Base-by-base conservation (phyloP, 1,284 basidiomycete genomes). In the Cryptococcus sp. region DNA sequence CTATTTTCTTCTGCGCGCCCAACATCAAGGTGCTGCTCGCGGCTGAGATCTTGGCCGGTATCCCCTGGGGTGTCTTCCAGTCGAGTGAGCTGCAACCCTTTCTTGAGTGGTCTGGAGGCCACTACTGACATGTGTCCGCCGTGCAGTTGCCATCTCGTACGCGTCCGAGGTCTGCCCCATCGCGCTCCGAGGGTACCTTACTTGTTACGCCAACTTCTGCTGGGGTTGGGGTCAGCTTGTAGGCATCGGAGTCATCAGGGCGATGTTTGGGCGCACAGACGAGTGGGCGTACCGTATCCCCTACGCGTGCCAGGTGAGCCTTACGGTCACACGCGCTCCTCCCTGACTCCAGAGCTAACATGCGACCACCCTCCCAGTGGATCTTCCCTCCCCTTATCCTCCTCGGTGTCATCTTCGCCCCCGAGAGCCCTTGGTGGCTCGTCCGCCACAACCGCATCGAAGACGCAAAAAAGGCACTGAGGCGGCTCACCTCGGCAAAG, bases 401-500 rank as follows among this genome's bases (percentile, higher is more conserved):
- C 28, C 48, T 65, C 68, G 78, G 78, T 40, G 70, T 67, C 54
- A 60, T 60, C 18, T 64, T 64, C 46, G 66, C 65, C 11, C 66
- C 70, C 37, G 70, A 72, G 57, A 66, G 65, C 43, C 69, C 67
- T 12, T 72, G 63, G 68, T 75, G 65, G 68, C 59, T 67, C n/a
- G 67, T 62, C 52, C 64, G 66, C 20, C 64, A 79, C 49, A 77
- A 76, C 39, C 69, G 79, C 6, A 57, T 72, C 55, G 80, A 79
- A 37, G 81, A 81, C 4, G 82, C 80, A 24, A 75, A 75, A 58
- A 64, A 68, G 44, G 62, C 69, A 13, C 63, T 82, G 13, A 57
- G 62, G 18, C 70, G 79, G 15, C 69, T 82, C 20, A 71, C 73
- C 0, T 66, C 64, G 5, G 45, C 60, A 9, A 63, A 67, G 48